Percentiles rank a stretch among this genome's conserved stretches.
Evolutionary conservation across 208 protist genomes (phyloP).

Genomic region (Acanthamoeba triangularis): DNA sequence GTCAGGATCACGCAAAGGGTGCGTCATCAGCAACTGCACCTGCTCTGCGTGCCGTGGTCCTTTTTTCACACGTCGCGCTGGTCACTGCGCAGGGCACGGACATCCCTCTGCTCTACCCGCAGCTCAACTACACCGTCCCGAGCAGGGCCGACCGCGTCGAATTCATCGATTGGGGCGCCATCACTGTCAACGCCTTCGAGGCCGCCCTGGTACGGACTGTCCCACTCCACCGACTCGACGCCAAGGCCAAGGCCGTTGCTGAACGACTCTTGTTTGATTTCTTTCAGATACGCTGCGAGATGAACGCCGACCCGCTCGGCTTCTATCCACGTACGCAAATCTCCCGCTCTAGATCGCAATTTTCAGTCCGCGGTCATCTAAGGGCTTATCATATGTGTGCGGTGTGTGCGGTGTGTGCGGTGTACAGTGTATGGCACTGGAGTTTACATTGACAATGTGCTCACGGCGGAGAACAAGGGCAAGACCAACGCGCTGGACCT

Average conservation of each 20-base stretch:
- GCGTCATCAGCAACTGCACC: no score
- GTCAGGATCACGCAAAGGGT: slow-evolving; percentile 62
- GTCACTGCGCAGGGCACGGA: neutral
- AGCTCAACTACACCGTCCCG: slow-evolving; percentile 76
- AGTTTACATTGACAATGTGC: slow-evolving; percentile 75
- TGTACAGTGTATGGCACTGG: slow-evolving; percentile 33
- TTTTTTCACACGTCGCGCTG: no score
- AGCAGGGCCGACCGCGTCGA: neutral
- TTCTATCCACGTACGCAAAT: slow-evolving; percentile 55
- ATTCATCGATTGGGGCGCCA: slow-evolving; percentile 56
- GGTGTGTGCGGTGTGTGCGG: neutral
- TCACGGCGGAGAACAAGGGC: slow-evolving; percentile 79
- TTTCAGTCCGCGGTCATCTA: neutral
- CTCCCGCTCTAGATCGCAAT: neutral
- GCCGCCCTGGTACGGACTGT: slow-evolving; percentile 42
- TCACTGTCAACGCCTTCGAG: slow-evolving; percentile 69
- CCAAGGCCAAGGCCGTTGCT: neutral
- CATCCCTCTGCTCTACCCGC: slow-evolving; percentile 66
- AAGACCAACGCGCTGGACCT: slow-evolving; percentile 73
- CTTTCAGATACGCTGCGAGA: slow-evolving; percentile 32
- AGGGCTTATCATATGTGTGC: no score
- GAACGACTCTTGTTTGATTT: neutral
- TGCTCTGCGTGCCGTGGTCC: no score
- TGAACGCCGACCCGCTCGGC: slow-evolving; percentile 73
- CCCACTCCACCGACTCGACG: neutral